Percentiles rank a stretch among this genome's conserved stretches.
Conservation (phyloP, 495 filamentous ascomycete species). For the Xylaria intraflava region DNA sequence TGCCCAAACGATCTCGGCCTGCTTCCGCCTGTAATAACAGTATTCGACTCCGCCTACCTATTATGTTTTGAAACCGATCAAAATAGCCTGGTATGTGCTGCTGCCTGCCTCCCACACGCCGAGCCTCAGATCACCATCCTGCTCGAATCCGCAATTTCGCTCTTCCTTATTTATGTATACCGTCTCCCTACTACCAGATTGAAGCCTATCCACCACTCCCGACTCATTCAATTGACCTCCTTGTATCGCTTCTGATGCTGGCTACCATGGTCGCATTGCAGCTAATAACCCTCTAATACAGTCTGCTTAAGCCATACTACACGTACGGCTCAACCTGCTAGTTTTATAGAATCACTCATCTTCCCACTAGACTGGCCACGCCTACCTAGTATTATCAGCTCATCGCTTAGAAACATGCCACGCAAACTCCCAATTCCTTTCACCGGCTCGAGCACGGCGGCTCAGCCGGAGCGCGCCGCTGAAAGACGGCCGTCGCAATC, state of each 20-base stretch:
- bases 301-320: neutral
- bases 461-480: constrained; percentile 31
- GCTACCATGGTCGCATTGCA: neutral
- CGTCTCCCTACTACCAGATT: neutral
- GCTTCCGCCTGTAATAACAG: constrained; percentile 4
- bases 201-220: neutral
- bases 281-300: neutral
- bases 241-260: neutral
- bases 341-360: constrained; percentile 6
- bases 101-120: neutral
- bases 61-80: neutral
- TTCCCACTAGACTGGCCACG: constrained; percentile 1
- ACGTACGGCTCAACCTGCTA: neutral
- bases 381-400: constrained; percentile 12
- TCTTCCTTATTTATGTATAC: neutral
- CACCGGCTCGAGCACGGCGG: constrained; percentile 24
- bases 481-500: constrained; percentile 52
- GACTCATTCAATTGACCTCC: neutral
- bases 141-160: neutral
- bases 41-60: neutral
- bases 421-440: constrained; percentile 42
- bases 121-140: neutral
- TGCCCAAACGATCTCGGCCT: constrained; percentile 4
- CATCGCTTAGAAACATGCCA: constrained; percentile 36
- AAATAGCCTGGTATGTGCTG: neutral